phyloP scores from a whole-genome alignment of 1,284 basidiomycete genomes.

The Trichosporon sp. region DNA sequence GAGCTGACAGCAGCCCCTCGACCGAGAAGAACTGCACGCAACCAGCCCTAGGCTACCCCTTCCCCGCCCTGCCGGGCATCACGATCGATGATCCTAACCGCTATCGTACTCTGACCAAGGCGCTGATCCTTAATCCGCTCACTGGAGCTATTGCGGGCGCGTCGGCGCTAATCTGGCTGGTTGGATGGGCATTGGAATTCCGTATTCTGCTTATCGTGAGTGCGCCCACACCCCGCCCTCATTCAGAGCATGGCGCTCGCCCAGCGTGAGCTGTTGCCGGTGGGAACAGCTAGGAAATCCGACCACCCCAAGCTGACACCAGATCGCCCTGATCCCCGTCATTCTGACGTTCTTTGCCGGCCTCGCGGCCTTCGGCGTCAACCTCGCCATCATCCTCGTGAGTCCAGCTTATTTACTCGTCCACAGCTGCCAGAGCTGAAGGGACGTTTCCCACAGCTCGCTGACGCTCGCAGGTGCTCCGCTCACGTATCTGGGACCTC shows the following conservation, averaged over 20 bases:
- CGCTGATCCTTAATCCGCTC: constrained; percentile 37
- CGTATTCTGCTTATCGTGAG: constrained; percentile 33
- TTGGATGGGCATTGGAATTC: constrained; percentile 31
- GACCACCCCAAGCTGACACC: background rate
- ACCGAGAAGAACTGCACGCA: constrained; percentile 22
- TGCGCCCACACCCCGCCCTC: too few relatives aligned
- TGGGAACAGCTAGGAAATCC: too few relatives aligned
- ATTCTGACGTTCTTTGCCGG: background rate
- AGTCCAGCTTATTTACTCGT: background rate
- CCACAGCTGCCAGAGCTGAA: background rate
- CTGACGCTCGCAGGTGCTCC: constrained; percentile 18
- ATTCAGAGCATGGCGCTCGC: too few relatives aligned
- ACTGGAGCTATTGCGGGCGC: constrained; percentile 33
- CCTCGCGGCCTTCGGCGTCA: background rate
- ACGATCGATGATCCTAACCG: constrained; percentile 9
- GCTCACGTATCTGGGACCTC: constrained; percentile 23
- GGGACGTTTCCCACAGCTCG: background rate
- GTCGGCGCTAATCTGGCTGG: constrained; percentile 25
- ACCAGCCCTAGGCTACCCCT: constrained; percentile 29
- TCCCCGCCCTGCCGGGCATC: constrained; percentile 18
- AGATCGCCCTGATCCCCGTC: background rate
- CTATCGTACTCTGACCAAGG: constrained; percentile 20
- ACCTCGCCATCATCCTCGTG: constrained; percentile 33
- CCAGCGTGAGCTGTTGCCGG: too few relatives aligned
- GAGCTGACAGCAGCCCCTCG: background rate